Percentiles rank a stretch among this genome's conserved stretches.
These are phyloP conservation scores for Oxytropis ochrocephala DNA, from an alignment of 306 rosid species.

Conservation along the genomic window DNA sequence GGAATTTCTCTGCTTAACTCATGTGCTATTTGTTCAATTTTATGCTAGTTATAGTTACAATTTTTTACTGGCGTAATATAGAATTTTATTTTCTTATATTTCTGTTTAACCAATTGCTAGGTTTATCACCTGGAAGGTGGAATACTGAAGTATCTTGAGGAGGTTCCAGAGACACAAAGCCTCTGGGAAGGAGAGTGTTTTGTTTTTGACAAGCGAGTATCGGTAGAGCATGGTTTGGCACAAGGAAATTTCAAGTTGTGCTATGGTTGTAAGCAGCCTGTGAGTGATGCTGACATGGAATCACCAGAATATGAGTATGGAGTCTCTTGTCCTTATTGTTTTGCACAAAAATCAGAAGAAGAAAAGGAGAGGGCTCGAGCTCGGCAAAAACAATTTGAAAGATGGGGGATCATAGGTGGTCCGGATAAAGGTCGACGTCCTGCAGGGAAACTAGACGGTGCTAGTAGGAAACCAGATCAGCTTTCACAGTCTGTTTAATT, in stretches of 20 bases:
- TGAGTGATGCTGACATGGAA: conserved; percentile 85
- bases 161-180: conserved; percentile 69
- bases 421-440: conserved; percentile 74
- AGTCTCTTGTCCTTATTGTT: conserved; percentile 79
- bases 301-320: conserved; percentile 71
- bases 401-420: conserved; percentile 93
- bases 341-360: conserved; percentile 62
- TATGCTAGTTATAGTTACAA: background rate
- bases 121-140: conserved; percentile 97
- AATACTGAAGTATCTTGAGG: conserved; percentile 90
- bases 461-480: conserved; percentile 18
- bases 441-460: conserved; percentile 6
- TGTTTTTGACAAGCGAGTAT: conserved; percentile 90
- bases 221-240: conserved; percentile 82
- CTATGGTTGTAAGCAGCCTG: conserved; percentile 93
- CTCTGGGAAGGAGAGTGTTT: conserved; percentile 97
- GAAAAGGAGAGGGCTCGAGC: conserved; percentile 96
- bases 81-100: background rate
- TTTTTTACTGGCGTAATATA: background rate
- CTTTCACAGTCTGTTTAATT: conserved; percentile 47
- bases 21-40: no score
- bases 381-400: conserved; percentile 76
- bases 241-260: conserved; percentile 90
- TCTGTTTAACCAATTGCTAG: conserved; percentile 20
- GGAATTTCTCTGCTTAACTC: no score